Evolutionary conservation across 2,329 filamentous ascomycete species (phyloP).

Genomic region (Remersonia thermophila): DNA sequence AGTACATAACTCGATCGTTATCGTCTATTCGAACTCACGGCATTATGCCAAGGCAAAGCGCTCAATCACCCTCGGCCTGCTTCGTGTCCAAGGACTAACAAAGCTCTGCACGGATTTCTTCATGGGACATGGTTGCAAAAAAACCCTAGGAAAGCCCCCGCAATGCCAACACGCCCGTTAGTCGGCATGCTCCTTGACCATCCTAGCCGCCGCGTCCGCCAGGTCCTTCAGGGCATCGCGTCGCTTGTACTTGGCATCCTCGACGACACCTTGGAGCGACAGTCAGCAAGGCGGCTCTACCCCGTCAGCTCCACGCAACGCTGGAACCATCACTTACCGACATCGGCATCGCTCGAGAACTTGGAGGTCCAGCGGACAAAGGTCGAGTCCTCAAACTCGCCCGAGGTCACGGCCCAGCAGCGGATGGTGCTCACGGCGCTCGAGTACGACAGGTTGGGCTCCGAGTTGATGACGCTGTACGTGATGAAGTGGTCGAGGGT

Average conservation of each 20-base stretch:
- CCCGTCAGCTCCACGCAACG: no score
- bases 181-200: slow-evolving; percentile 13
- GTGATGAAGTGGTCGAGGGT: slow-evolving; percentile 64
- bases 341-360: slow-evolving; percentile 59
- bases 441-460: slow-evolving; percentile 54
- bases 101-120: no score
- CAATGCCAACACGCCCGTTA: no score
- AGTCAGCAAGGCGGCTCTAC: slow-evolving; percentile 1
- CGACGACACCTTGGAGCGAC: slow-evolving; percentile 47
- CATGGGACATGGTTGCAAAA: no score
- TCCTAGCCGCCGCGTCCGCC: slow-evolving; percentile 35
- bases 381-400: slow-evolving; percentile 50
- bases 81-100: no score
- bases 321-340: slow-evolving; percentile 35
- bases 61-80: no score
- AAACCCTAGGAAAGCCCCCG: no score
- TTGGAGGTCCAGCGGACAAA: slow-evolving; percentile 58
- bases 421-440: slow-evolving; percentile 55
- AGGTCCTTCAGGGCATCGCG: slow-evolving; percentile 58
- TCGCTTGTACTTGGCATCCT: slow-evolving; percentile 67
- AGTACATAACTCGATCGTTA: no score
- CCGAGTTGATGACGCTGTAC: slow-evolving; percentile 56
- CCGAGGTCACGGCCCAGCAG: slow-evolving; percentile 53
- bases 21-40: no score
- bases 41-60: no score